Evolutionary conservation across 148 eudicot species (phyloP), one percentile per base, ranked within the genome.

Genomic region (Chenopodium berlandieri): DNA sequence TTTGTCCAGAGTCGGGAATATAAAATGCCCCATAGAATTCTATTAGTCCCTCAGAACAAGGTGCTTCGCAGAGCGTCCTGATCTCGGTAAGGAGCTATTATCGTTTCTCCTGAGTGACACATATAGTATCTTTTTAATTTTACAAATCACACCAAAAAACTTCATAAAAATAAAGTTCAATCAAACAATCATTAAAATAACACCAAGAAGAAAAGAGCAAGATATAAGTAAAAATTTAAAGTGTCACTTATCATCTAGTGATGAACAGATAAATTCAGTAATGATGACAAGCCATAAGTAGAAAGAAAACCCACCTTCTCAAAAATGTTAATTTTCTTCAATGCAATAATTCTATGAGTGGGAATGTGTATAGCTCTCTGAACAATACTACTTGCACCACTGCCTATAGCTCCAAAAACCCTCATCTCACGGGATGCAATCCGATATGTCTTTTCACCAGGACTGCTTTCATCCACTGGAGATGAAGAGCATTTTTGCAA

Each of bases 351-450:
- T 83, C 94, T 85, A 87, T 95, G 97, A 79, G 83, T 86, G 2
- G 99, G 99, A 67, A 93, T 91, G 81, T 93, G 99, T 82, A 95
- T 86, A 74, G 99, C 99, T 88, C 97, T 86, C 85, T 95, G 97
- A 82, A 93, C 99, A 84, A 95, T 90, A 88, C 99, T 95, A 88
- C 99, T 95, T 50, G 99, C 99, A 73, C 97, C 99, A 86, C 94
- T 90, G 78, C 99, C 99, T 23, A 95, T 95, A 64, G 97, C 89
- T 79, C 97, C 99, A 91, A 91, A 95, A 65, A 95, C 65, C 85
- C 97, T 88, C 97, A 92, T 95, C 90, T 95, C 99, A 86, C 86
- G 90, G 30, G 98, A 95, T 48, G 97, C 94, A 85, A 95, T 92
- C 19, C 83, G 88, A 68, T 90, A 95, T 5, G 94, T 93, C 88